Percentiles rank a stretch among this genome's conserved stretches.
These are phyloP conservation scores for Talaromyces nanjingensis DNA, from an alignment of 495 filamentous ascomycete genomes.

Conservation along the genomic window DNA sequence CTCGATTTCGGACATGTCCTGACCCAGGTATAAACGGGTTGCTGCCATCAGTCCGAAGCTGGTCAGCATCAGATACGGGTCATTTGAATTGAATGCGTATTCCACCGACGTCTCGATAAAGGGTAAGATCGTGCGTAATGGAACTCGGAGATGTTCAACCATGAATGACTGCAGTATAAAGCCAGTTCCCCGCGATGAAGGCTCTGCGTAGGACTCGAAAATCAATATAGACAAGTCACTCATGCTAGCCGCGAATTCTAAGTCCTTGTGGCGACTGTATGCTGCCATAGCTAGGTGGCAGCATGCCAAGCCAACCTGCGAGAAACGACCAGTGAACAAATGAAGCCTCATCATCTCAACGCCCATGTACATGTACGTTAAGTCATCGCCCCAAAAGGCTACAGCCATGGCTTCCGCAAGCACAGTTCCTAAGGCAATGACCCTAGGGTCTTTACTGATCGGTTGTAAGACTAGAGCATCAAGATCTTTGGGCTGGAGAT, in stretches of 20 bases:
- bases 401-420: slow-evolving; percentile 70
- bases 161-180: slow-evolving; percentile 68
- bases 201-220: slow-evolving; percentile 58
- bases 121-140: slow-evolving; percentile 51
- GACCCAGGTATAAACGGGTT: slow-evolving; percentile 63
- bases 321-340: slow-evolving; percentile 56
- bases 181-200: slow-evolving; percentile 62
- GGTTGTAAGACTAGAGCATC: slow-evolving; percentile 46
- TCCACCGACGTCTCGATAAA: slow-evolving; percentile 64
- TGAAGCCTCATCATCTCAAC: slow-evolving; percentile 66
- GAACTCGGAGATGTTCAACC: slow-evolving; percentile 62
- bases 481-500: slow-evolving; percentile 53
- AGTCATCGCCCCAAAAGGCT: slow-evolving; percentile 73
- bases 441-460: slow-evolving; percentile 40
- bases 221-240: slow-evolving; percentile 58
- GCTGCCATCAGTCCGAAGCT: slow-evolving; percentile 66
- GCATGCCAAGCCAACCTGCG: slow-evolving; percentile 70
- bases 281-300: slow-evolving; percentile 68
- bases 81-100: slow-evolving; percentile 61
- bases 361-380: slow-evolving; percentile 70
- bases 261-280: slow-evolving; percentile 64
- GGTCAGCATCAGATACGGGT: slow-evolving; percentile 67
- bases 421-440: slow-evolving; percentile 64
- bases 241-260: slow-evolving; percentile 59
- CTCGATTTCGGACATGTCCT: slow-evolving; percentile 71